Base-by-base conservation (phyloP, 2,329 filamentous ascomycete species). In the Chrysoporthe austroafricana region DNA sequence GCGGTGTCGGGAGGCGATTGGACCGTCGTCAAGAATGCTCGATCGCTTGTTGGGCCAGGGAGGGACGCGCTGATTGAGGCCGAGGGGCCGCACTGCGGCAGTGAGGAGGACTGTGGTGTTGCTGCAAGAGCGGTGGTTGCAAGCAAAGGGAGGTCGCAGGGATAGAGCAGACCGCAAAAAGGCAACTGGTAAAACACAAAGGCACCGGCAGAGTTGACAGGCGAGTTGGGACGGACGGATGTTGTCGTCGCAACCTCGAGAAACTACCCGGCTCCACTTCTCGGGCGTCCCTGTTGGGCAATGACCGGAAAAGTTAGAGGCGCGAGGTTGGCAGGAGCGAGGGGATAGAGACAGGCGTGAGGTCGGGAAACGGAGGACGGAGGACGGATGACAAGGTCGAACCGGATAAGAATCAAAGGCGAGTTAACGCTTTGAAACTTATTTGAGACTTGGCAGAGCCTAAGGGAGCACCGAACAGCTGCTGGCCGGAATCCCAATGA, bases 351-450 rank as follows among this genome's bases (percentile, higher is more conserved):
- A 60, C 18, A 32, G 21, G 32, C 16, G 32, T 36, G 48, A 66
- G 64, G 26, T 62, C 36, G 64, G 58, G 57, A 43, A n/a, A n/a
- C 26, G 58, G 58, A 62, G 54, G 34, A n/a, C 26, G 58, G 43
- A 34, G 11, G 50, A 34, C 26, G 50, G 16, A 50, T 32, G 36
- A 32, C 34, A 42, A 32, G 42, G 62, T 63, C 63, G 56, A 59
- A 34, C 42, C 44, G 62, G 42, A 66, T 42, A 36, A 65, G 68
- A 61, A 42, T 68, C 66, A 68, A 70, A 70, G 68, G 56, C 68
- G 68, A 68, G 63, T 64, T 48, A 66, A 68, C 68, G 68, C 66
- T 68, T 68, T 63, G 65, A 69, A 64, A 58, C 62, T 59, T 62
- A 26, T 50, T 46, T 54, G 59, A 66, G 65, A 61, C 68, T 57